These are phyloP conservation scores for Colletotrichum abscissum DNA, from an alignment of 2,329 filamentous ascomycete species.

Conservation along the genomic window DNA sequence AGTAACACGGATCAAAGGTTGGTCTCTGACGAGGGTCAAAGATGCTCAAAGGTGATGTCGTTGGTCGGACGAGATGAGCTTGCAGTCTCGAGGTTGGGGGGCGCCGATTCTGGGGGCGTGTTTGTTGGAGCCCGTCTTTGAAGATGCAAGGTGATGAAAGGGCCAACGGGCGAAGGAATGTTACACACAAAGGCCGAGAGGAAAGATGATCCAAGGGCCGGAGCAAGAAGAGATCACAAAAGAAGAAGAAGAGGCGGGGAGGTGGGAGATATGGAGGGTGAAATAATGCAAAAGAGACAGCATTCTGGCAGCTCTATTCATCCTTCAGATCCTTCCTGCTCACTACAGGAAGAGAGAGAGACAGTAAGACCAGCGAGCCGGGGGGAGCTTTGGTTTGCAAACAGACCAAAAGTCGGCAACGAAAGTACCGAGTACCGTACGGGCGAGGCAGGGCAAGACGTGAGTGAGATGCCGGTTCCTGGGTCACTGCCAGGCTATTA, in stretches of 20 bases:
- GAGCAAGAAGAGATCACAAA: neutral
- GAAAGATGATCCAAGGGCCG: neutral
- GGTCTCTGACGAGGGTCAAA: conserved; percentile 19
- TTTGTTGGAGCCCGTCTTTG: conserved; percentile 23
- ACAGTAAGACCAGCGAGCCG: conserved; percentile 13
- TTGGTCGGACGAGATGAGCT: conserved; percentile 25
- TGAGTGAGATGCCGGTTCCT: neutral
- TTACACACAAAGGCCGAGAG: neutral
- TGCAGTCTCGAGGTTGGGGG: conserved; percentile 1
- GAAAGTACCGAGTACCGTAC: conserved; percentile 11
- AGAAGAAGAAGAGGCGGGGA: neutral
- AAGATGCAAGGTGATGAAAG: conserved; percentile 5
- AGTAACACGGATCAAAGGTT: conserved; percentile 22
- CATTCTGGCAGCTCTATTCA: conserved; percentile 16
- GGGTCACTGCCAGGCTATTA: no score
- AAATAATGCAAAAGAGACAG: conserved; percentile 23
- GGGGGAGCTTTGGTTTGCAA: conserved; percentile 20
- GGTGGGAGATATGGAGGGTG: conserved; percentile 1
- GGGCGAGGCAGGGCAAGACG: neutral
- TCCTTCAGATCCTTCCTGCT: conserved; percentile 13
- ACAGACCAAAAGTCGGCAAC: neutral
- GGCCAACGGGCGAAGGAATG: neutral
- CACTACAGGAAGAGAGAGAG: conserved; percentile 8
- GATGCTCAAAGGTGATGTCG: conserved; percentile 9
- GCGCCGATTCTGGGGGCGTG: conserved; percentile 7